These are phyloP conservation scores for Boletus rubropictus DNA, from an alignment of 768 basidiomycete species.

Conservation along the genomic window DNA sequence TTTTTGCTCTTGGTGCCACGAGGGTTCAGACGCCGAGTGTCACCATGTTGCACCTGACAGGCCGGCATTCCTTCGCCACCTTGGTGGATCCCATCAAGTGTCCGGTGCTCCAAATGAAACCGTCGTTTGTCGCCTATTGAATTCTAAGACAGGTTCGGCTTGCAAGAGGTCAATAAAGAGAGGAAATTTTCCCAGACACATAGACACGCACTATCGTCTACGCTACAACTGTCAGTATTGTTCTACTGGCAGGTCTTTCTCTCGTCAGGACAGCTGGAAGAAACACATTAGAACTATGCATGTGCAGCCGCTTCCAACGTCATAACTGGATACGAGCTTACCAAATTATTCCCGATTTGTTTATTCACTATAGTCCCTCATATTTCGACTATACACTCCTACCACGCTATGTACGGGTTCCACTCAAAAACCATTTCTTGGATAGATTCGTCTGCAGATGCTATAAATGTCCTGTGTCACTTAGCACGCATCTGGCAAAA, in stretches of 20 bases:
- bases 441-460: not conserved
- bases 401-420: too few relatives aligned
- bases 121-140: slow-evolving; percentile 10
- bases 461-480: not conserved
- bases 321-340: not conserved
- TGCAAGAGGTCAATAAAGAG: slow-evolving; percentile 8
- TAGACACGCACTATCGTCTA: slow-evolving; percentile 13
- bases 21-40: not conserved
- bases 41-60: not conserved
- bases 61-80: slow-evolving; percentile 14
- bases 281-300: slow-evolving; percentile 15
- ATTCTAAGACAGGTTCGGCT: not conserved
- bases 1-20: slow-evolving; percentile 11
- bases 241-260: slow-evolving; percentile 11
- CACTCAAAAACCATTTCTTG: not conserved
- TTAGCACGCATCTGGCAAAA: not conserved
- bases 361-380: not conserved
- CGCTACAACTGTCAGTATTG: slow-evolving; percentile 16
- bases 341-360: not conserved
- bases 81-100: slow-evolving; percentile 9
- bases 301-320: not conserved
- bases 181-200: slow-evolving; percentile 15
- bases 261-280: slow-evolving; percentile 17
- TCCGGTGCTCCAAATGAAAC: not conserved
- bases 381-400: not conserved